Percentiles rank a stretch among this genome's conserved stretches.
phyloP scores from a whole-genome alignment of 768 basidiomycete species.

The Kwoniella sp. region DNA sequence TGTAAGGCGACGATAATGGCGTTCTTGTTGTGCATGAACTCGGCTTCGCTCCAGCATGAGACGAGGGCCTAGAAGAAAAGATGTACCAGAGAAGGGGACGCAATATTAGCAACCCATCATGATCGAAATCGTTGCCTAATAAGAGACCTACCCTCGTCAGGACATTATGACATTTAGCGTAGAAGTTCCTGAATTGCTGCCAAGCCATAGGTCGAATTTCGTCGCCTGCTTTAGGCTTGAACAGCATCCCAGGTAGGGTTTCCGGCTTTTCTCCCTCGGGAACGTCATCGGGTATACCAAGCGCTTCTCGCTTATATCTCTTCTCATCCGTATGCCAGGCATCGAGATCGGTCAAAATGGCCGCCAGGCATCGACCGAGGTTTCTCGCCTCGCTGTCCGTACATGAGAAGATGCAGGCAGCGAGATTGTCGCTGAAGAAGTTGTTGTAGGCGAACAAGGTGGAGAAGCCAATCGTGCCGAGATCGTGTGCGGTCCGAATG shows the following conservation, averaged over 20 bases:
- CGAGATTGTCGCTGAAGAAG: conserved; percentile 80
- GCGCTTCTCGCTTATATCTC: conserved; percentile 62
- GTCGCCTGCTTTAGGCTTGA: conserved; percentile 59
- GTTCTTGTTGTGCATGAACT: conserved; percentile 98
- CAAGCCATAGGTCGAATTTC: conserved; percentile 63
- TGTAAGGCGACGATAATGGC: conserved; percentile 92
- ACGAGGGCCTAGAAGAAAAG: conserved; percentile 63
- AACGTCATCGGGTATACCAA: conserved; percentile 68
- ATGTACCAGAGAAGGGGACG: background rate
- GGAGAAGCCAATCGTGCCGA: conserved; percentile 86
- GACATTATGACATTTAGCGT: conserved; percentile 83
- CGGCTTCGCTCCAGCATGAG: conserved; percentile 79
- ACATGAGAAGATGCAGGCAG: conserved; percentile 83
- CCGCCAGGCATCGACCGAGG: conserved; percentile 89
- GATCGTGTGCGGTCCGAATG: conserved; percentile 80
- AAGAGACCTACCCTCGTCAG: conserved; percentile 70
- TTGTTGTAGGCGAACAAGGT: conserved; percentile 83
- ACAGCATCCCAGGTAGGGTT: conserved; percentile 69
- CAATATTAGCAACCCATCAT: too few species aligned
- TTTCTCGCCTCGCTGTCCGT: conserved; percentile 96
- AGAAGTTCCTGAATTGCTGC: conserved; percentile 68
- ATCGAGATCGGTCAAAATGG: conserved; percentile 73
- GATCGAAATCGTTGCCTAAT: too few species aligned
- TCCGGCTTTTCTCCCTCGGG: conserved; percentile 58
- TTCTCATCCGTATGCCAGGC: conserved; percentile 77